Evolutionary conservation across 2,329 filamentous ascomycete genomes (phyloP).

Genomic region (Penicillium vulpinum): DNA sequence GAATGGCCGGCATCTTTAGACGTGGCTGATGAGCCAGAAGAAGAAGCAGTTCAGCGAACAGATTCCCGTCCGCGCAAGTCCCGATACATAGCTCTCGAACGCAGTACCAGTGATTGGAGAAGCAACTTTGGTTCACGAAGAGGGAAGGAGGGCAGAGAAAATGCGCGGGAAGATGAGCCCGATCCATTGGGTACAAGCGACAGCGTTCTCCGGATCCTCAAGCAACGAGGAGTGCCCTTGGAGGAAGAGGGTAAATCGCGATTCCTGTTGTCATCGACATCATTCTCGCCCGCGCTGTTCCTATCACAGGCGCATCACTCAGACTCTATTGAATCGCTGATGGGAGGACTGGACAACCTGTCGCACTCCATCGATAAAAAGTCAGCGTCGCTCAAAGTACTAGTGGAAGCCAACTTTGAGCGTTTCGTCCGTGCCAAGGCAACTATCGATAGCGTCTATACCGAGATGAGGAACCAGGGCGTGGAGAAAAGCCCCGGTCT

Average conservation of each 20-base stretch:
- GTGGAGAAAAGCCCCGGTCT: constrained; percentile 43
- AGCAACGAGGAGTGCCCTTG: constrained; percentile 72
- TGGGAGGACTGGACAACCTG: constrained; percentile 79
- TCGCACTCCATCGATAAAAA: constrained; percentile 96
- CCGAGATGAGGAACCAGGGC: constrained; percentile 83
- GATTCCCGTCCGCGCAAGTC: constrained; percentile 64
- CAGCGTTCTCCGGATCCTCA: constrained; percentile 79
- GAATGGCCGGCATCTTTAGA: constrained; percentile 87
- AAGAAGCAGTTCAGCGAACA: constrained; percentile 43
- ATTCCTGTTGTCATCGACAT: constrained; percentile 92
- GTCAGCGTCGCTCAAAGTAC: constrained; percentile 89
- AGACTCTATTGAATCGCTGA: constrained; percentile 77
- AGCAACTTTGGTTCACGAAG: constrained; percentile 69
- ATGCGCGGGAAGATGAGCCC: constrained; percentile 85
- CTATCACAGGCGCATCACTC: constrained; percentile 86
- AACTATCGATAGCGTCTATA: constrained; percentile 98
- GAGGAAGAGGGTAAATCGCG: constrained; percentile 87
- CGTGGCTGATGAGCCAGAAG: constrained; percentile 66
- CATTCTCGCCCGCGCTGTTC: constrained; percentile 89
- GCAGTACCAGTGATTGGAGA: constrained; percentile 67
- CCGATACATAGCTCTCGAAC: constrained; percentile 80
- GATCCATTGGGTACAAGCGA: constrained; percentile 87
- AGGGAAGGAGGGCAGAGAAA: constrained; percentile 68
- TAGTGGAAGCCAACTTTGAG: constrained; percentile 98
- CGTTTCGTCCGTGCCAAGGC: constrained; percentile 96